Evolutionary conservation across 345 rosid genomes (phyloP).

Genomic region (Linum trigynum): DNA sequence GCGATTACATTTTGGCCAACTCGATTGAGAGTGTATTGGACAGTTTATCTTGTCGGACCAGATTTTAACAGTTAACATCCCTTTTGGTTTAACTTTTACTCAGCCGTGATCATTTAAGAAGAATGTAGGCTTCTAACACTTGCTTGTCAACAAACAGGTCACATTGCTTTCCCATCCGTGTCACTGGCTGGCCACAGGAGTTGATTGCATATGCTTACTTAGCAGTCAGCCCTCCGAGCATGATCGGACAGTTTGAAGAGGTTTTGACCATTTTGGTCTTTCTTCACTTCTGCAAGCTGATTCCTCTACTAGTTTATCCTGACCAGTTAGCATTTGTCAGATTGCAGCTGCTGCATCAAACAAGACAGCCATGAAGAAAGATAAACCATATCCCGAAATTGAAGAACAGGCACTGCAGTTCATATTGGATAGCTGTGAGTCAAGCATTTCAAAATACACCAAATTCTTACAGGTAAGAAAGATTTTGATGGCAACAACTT

Average conservation of each 20-base stretch:
- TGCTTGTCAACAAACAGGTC: constrained; percentile 36
- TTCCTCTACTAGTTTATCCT: constrained; percentile 2
- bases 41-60: no score
- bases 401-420: constrained; percentile 74
- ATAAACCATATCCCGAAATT: constrained; percentile 52
- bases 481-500: neutral
- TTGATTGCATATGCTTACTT: constrained; percentile 83
- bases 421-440: constrained; percentile 66
- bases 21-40: no score
- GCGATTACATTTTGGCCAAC: no score
- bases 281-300: neutral
- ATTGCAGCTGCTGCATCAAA: constrained; percentile 92
- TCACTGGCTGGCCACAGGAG: constrained; percentile 93
- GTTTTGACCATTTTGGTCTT: constrained; percentile 26
- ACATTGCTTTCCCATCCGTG: constrained; percentile 68
- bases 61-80: no score
- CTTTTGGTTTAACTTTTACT: neutral
- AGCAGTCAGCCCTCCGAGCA: constrained; percentile 77
- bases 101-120: neutral
- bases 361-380: constrained; percentile 45
- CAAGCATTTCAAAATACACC: constrained; percentile 79
- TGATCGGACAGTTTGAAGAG: constrained; percentile 73
- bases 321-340: constrained; percentile 29
- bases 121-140: neutral
- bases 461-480: constrained; percentile 69